Evolutionary conservation across 2,329 filamentous ascomycete genomes (phyloP).

Genomic region (Septoria petroselini): DNA sequence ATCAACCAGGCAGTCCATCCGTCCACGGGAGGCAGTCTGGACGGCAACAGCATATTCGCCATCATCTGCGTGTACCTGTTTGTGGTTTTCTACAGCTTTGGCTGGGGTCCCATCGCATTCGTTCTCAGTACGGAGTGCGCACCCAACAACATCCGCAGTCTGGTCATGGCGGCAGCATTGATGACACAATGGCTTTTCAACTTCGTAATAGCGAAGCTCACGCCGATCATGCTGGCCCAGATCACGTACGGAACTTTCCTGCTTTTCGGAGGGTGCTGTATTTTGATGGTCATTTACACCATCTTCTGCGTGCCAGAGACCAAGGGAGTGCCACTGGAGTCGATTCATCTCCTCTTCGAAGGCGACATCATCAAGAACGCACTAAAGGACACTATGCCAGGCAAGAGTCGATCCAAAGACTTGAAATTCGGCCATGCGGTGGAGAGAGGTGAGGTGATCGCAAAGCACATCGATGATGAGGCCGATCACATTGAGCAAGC

Average conservation of each 20-base stretch:
- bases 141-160: slow-evolving; percentile 39
- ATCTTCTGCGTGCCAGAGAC: slow-evolving; percentile 46
- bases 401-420: slow-evolving; percentile 39
- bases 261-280: slow-evolving; percentile 42
- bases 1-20: slow-evolving; percentile 44
- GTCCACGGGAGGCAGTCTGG: slow-evolving; percentile 41
- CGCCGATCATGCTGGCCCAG: slow-evolving; percentile 44
- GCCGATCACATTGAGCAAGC: slow-evolving; percentile 19
- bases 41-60: slow-evolving; percentile 55
- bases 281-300: slow-evolving; percentile 44
- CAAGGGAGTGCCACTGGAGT: slow-evolving; percentile 45
- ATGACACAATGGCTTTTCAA: slow-evolving; percentile 49
- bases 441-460: slow-evolving; percentile 33
- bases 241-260: slow-evolving; percentile 46
- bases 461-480: slow-evolving; percentile 17
- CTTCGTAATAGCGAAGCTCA: slow-evolving; percentile 35
- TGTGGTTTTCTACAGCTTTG: slow-evolving; percentile 48
- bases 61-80: slow-evolving; percentile 54
- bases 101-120: slow-evolving; percentile 48
- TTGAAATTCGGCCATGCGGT: slow-evolving; percentile 35
- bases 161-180: slow-evolving; percentile 46
- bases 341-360: slow-evolving; percentile 44
- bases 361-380: slow-evolving; percentile 43
- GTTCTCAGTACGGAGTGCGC: slow-evolving; percentile 42
- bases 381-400: slow-evolving; percentile 41